Base-by-base conservation (phyloP, 306 rosid genomes). In the Ceratonia siliqua region DNA sequence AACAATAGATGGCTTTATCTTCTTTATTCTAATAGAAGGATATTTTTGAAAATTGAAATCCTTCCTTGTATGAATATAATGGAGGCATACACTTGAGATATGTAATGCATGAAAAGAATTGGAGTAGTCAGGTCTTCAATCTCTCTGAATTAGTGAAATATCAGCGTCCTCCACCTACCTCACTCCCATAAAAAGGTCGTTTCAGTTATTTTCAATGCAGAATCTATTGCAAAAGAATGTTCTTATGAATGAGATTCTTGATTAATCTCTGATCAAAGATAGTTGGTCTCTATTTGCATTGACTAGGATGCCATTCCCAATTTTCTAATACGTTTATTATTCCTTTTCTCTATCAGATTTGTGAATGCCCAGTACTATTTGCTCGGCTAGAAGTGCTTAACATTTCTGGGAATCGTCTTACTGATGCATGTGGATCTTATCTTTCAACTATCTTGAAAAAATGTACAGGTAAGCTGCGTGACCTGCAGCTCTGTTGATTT, bases 321-420 rank as follows among this genome's bases (percentile, higher is more conserved):
- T 77, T 57, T 78, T 36, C 76, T 48, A 27, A 41, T n/a, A n/a
- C n/a, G n/a, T 75, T 25, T 24, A 36, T 46, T 72, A 13, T 52
- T 27, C 38, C 24, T 24, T 77, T 9, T 62, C 8, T 54, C 64
- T 55, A 55, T 78, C 91, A 94, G 97, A 91, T 94, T 82, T 87
- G 97, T 73, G 90, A 90, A 74, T 91, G 97, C 81, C 82, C 97
- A 46, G 76, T 75, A 65, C 89, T 94, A 27, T 88, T 87, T 80
- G 59, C 89, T 80, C 88, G 97, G 41, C 84, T 91, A 38, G 96
- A 88, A 91, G 93, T 91, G 76, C 98, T 94, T 8, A 90, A 94
- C 85, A 70, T 94, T 58, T 91, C 97, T 66, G 94, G 97, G 73
- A 94, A 94, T 70, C 97, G 93, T 71, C 96, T 94, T 45, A 91